A percentile compares a stretch with the other conserved stretches of the same genome.
phyloP scores from a whole-genome alignment of 129 eudicot species.

The Calendula officinalis region DNA sequence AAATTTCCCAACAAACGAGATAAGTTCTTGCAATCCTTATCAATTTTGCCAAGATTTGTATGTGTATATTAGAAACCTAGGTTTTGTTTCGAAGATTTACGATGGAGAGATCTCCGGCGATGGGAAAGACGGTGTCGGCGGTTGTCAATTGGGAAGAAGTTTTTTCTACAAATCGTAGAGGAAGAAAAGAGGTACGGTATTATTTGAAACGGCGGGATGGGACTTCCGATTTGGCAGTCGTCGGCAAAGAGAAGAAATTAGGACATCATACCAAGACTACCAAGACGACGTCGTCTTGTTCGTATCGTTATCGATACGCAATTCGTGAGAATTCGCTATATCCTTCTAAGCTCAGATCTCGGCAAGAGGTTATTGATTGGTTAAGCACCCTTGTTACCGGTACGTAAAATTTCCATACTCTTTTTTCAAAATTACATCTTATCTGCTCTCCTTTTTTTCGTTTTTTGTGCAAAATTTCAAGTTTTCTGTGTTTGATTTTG shows the following conservation, averaged over 20 bases:
- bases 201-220: constrained; percentile 55
- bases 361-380: constrained; percentile 63
- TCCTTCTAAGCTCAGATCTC: constrained; percentile 48
- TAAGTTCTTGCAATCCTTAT: neutral
- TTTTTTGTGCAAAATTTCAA: neutral
- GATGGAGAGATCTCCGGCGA: constrained; percentile 26
- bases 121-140: constrained; percentile 25
- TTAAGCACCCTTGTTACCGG: constrained; percentile 56
- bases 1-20: neutral
- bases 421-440: neutral
- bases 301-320: constrained; percentile 27
- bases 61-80: constrained; percentile 3
- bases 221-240: constrained; percentile 58
- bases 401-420: constrained; percentile 12
- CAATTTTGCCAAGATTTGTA: neutral
- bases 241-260: constrained; percentile 66
- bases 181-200: constrained; percentile 55
- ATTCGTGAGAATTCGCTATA: constrained; percentile 22
- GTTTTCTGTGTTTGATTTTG: neutral
- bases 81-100: neutral
- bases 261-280: constrained; percentile 20
- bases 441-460: neutral
- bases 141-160: constrained; percentile 65
- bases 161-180: constrained; percentile 36
- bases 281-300: constrained; percentile 21